These are phyloP conservation scores for Barnettozyma sp. DNA, from an alignment of 805 yeast genomes.

Conservation along the genomic window DNA sequence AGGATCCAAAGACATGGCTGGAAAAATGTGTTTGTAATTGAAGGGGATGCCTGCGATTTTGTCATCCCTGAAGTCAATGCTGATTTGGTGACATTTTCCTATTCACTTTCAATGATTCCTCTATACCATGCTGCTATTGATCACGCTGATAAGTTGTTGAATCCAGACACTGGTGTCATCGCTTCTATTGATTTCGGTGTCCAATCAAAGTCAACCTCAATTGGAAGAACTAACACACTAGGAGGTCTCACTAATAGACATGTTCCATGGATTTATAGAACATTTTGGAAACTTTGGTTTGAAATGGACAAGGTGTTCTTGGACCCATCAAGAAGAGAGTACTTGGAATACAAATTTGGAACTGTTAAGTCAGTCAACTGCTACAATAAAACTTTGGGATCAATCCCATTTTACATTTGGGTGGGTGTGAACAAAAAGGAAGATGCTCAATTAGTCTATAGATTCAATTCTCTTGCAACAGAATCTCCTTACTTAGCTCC, in stretches of 20 bases:
- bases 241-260: constrained; percentile 71
- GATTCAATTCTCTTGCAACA: constrained; percentile 66
- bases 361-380: constrained; percentile 69
- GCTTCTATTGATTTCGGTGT: constrained; percentile 79
- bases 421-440: constrained; percentile 61
- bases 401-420: constrained; percentile 81
- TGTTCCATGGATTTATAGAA: constrained; percentile 68
- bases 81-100: constrained; percentile 73
- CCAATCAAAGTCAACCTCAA: constrained; percentile 54
- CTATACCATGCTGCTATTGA: constrained; percentile 74
- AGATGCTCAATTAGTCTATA: constrained; percentile 41
- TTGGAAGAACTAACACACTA: constrained; percentile 64
- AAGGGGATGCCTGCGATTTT: constrained; percentile 74
- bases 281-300: constrained; percentile 85
- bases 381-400: constrained; percentile 58
- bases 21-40: constrained; percentile 57
- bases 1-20: constrained; percentile 45
- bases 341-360: constrained; percentile 76
- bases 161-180: constrained; percentile 50
- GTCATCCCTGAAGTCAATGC: constrained; percentile 44
- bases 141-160: constrained; percentile 47
- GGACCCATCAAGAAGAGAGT: constrained; percentile 76
- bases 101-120: constrained; percentile 82
- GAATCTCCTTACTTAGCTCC: constrained; percentile 81
- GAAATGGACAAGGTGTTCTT: constrained; percentile 76